Base-by-base conservation (phyloP, 805 yeast species). In the Tetrapisispora fleetii region DNA sequence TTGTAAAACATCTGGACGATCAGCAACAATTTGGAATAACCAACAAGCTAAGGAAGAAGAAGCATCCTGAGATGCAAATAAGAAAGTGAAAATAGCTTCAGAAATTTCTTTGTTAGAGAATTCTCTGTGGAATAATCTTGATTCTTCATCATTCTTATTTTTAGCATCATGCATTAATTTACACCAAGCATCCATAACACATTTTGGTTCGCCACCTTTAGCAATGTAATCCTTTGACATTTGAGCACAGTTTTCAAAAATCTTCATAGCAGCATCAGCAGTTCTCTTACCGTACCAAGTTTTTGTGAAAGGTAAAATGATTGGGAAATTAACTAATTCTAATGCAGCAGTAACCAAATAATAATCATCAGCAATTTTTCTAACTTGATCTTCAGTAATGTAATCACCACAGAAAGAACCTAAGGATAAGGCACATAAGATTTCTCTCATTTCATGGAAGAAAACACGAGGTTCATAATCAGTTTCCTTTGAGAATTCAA, bases 61-160 rank as follows among this genome's bases (percentile, higher is more conserved):
- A 22, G 99, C 99, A 70, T 93, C 99, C 71, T 93, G 99, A 4
- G 96, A 85, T 7, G 99, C 99, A 68, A 93, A 93, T 67, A 93
- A 73, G 69, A 93, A 93, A 14, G 99, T 93, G 78, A 93, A 93
- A 53, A 93, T 80, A 48, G 95, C 95, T 73, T 93, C 98, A 19
- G 96, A 85, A 59, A 93, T 91, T 69, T 93, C 99, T 67, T 76
- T 83, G 72, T 90, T 80, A 49, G 89, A 69, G 70, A 93, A 93
- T 53, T 84, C 91, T 66, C 97, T 81, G 56, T 87, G 77, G 57
- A 78, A 70, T 38, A 79, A 64, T 65, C 77, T 80, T 40, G 81
- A 69, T 43, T 78, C 81, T 37, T 74, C 73, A 47, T 75, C 74
- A 49, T 73, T 69, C 51, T 67, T 64, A 35, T 51, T 59, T 58